Evolutionary conservation across 1,284 basidiomycete species (phyloP).

Genomic region (Rhodotorula sp.): DNA sequence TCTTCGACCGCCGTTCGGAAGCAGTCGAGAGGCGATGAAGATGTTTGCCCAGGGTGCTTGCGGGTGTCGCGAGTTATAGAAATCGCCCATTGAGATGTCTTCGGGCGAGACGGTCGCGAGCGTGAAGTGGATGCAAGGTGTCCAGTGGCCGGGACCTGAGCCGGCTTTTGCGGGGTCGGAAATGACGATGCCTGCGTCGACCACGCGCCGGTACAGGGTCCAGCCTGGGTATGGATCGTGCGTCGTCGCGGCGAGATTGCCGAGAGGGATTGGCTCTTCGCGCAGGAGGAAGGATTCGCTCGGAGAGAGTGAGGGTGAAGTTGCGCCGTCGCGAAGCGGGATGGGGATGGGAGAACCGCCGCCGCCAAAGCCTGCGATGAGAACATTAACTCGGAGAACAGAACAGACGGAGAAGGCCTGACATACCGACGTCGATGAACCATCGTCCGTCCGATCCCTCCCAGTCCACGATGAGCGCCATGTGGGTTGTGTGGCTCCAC

Average conservation of each 20-base stretch:
- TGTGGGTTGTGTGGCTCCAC: conserved; percentile 34
- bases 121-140: conserved; percentile 34
- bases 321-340: conserved; percentile 26
- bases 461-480: conserved; percentile 32
- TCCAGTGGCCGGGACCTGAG: conserved; percentile 18
- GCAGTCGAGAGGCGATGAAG: conserved; percentile 31
- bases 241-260: background rate
- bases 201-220: conserved; percentile 36
- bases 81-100: conserved; percentile 23
- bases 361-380: conserved; percentile 16
- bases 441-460: background rate
- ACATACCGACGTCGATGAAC: conserved; percentile 22
- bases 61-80: conserved; percentile 15
- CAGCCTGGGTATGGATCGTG: conserved; percentile 25
- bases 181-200: conserved; percentile 1
- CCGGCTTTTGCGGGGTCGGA: background rate
- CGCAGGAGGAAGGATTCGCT: conserved; percentile 33
- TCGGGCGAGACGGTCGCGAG: conserved; percentile 19
- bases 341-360: conserved; percentile 21
- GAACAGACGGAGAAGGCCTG: background rate
- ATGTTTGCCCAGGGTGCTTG: conserved; percentile 24
- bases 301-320: conserved; percentile 14
- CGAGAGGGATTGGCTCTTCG: conserved; percentile 23
- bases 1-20: conserved; percentile 22
- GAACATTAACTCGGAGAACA: too few relatives aligned